Conservation (phyloP, 768 basidiomycete species). For the Boletus tomentosulus region DNA sequence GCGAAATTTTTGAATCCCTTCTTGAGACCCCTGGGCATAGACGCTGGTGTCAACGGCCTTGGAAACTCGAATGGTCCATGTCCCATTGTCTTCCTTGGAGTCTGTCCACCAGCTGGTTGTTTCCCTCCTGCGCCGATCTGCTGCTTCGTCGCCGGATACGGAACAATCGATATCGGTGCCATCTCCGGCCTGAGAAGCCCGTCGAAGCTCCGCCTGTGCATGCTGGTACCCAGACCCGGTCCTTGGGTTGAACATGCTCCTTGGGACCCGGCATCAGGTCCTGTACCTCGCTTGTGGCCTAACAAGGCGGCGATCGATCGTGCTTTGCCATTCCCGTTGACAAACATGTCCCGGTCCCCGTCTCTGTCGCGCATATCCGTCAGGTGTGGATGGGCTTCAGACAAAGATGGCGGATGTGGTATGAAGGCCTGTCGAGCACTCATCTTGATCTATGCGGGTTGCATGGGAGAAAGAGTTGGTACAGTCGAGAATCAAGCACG, state of each 20-base stretch:
- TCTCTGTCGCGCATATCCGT: slow-evolving; percentile 6
- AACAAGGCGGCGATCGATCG: slow-evolving; percentile 22
- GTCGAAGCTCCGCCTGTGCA: slow-evolving; percentile 21
- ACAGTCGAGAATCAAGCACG: background rate
- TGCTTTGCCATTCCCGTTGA: slow-evolving; percentile 10
- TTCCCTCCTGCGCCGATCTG: slow-evolving; percentile 4
- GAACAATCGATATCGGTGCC: slow-evolving; percentile 22
- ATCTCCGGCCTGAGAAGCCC: slow-evolving; percentile 20
- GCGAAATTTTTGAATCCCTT: slow-evolving; percentile 6
- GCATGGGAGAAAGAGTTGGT: background rate
- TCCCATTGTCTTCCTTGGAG: slow-evolving; percentile 14
- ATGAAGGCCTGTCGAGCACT: slow-evolving; percentile 26
- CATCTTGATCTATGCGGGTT: slow-evolving; percentile 8
- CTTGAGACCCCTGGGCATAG: slow-evolving; percentile 11
- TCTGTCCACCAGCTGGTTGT: slow-evolving; percentile 11
- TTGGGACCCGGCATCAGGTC: background rate
- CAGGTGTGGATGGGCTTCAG: slow-evolving; percentile 5
- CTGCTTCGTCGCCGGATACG: slow-evolving; percentile 9
- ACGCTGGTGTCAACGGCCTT: slow-evolving; percentile 18
- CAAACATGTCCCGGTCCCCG: slow-evolving; percentile 2
- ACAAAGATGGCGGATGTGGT: slow-evolving; percentile 17
- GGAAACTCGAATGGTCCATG: slow-evolving; percentile 10
- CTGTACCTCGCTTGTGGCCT: slow-evolving; percentile 14
- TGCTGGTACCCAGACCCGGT: slow-evolving; percentile 1
- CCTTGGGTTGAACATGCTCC: slow-evolving; percentile 1